These are phyloP conservation scores for Annulohypoxylon truncatum DNA, from an alignment of 2,329 filamentous ascomycete species.

Conservation along the genomic window DNA sequence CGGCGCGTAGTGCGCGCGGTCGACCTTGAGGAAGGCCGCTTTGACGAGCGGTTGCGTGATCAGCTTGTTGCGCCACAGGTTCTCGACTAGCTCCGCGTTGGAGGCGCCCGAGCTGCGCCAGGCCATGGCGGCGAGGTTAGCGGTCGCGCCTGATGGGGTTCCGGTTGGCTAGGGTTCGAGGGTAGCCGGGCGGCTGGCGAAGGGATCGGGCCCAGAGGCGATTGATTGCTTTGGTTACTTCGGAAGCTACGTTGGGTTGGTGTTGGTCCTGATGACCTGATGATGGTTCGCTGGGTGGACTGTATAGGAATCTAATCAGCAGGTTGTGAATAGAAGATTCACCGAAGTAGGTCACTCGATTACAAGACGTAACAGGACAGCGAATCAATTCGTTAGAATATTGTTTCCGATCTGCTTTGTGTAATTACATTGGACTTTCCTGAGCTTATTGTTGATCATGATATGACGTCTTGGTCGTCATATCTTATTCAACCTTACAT, in stretches of 20 bases:
- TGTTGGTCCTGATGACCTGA: too few relatives aligned
- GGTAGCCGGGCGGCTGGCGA: neutral
- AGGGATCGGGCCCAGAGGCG: constrained; percentile 10
- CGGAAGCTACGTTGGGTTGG: too few relatives aligned
- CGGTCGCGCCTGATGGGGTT: neutral
- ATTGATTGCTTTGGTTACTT: neutral
- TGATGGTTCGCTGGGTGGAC: neutral
- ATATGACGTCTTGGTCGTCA: constrained; percentile 32
- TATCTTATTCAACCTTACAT: constrained; percentile 27
- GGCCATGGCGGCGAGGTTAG: constrained; percentile 72
- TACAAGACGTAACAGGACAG: neutral
- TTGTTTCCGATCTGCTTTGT: neutral
- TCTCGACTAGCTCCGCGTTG: constrained; percentile 81
- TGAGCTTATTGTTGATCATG: constrained; percentile 14
- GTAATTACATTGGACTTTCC: neutral
- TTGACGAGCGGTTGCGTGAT: constrained; percentile 79
- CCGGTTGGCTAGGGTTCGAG: neutral
- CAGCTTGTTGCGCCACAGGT: constrained; percentile 77
- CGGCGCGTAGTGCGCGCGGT: constrained; percentile 86
- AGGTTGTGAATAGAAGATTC: neutral
- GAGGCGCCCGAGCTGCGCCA: constrained; percentile 84
- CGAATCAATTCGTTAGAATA: neutral
- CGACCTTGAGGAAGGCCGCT: constrained; percentile 85
- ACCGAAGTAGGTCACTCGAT: neutral
- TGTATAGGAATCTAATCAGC: neutral